Evolutionary conservation across 1,284 basidiomycete species (phyloP).

Genomic region (Sphagnurus paluster): DNA sequence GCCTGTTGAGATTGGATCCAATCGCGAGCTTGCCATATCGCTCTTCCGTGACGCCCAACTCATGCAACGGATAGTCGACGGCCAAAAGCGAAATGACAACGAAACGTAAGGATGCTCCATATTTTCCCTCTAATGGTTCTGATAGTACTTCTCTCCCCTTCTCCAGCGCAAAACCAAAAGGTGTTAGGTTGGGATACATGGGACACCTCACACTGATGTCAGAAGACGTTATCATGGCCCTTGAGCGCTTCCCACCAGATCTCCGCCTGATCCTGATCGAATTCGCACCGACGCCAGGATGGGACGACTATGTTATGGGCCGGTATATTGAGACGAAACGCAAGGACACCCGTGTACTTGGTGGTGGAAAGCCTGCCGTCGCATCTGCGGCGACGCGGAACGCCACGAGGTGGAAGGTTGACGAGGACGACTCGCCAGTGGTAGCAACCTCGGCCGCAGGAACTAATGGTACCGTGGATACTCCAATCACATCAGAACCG

Average conservation of each 20-base stretch:
- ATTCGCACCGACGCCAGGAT: slow-evolving; percentile 76
- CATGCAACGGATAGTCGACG: slow-evolving; percentile 83
- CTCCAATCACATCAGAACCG: slow-evolving; percentile 19
- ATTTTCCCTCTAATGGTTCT: neutral
- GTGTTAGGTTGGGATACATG: slow-evolving; percentile 91
- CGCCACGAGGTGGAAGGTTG: slow-evolving; percentile 63
- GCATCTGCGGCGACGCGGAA: slow-evolving; percentile 36
- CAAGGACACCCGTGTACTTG: slow-evolving; percentile 77
- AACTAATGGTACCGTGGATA: slow-evolving; percentile 6
- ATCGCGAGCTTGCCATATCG: slow-evolving; percentile 78
- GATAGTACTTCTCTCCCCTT: neutral
- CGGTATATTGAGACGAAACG: slow-evolving; percentile 85
- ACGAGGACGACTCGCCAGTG: slow-evolving; percentile 55
- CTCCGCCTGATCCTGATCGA: slow-evolving; percentile 64
- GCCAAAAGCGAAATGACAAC: slow-evolving; percentile 75
- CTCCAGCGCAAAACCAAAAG: slow-evolving; percentile 62
- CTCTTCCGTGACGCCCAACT: slow-evolving; percentile 81
- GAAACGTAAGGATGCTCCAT: slow-evolving; percentile 54
- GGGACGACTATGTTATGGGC: slow-evolving; percentile 86
- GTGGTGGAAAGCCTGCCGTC: slow-evolving; percentile 77
- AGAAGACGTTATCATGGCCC: slow-evolving; percentile 83
- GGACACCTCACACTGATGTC: slow-evolving; percentile 94
- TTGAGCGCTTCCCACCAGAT: slow-evolving; percentile 85
- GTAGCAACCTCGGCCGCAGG: slow-evolving; percentile 6
- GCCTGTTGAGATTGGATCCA: slow-evolving; percentile 72